phyloP scores from a whole-genome alignment of 495 filamentous ascomycete species.

The Cercophora samala region DNA sequence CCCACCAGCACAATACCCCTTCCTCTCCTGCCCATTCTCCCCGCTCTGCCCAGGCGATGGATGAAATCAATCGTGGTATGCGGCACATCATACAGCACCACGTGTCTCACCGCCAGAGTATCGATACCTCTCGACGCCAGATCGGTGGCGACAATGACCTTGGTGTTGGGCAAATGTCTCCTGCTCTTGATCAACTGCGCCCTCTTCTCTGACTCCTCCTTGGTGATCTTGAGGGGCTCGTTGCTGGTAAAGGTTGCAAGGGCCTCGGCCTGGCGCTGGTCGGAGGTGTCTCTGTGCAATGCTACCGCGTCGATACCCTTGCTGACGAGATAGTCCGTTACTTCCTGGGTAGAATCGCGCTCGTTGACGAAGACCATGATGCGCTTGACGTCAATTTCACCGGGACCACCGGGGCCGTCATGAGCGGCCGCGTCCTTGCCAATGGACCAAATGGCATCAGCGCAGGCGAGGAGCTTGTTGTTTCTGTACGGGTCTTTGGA shows the following conservation, averaged over 20 bases:
- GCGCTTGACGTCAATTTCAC: slow-evolving; percentile 64
- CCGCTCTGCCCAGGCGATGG: slow-evolving; percentile 85
- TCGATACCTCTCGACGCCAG: slow-evolving; percentile 90
- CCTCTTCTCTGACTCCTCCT: slow-evolving; percentile 19
- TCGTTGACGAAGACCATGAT: slow-evolving; percentile 98
- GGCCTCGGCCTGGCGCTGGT: slow-evolving; percentile 68
- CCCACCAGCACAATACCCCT: slow-evolving; percentile 87
- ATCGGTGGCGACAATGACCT: slow-evolving; percentile 92
- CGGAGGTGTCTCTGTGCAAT: slow-evolving; percentile 74
- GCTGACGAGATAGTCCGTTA: slow-evolving; percentile 71
- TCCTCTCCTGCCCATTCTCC: slow-evolving; percentile 88
- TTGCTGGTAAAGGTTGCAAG: slow-evolving; percentile 69
- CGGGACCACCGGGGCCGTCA: slow-evolving; percentile 37
- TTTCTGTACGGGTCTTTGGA: slow-evolving; percentile 84
- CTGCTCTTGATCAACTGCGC: slow-evolving; percentile 19
- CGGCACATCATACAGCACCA: slow-evolving; percentile 91
- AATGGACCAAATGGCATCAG: slow-evolving; percentile 90
- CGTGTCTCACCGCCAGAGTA: slow-evolving; percentile 84
- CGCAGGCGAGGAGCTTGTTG: slow-evolving; percentile 87
- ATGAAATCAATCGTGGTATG: slow-evolving; percentile 97
- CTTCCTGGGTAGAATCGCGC: slow-evolving; percentile 77
- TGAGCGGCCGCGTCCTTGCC: slow-evolving; percentile 67
- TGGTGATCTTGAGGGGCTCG: slow-evolving; percentile 42
- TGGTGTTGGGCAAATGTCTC: slow-evolving; percentile 58
- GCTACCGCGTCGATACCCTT: slow-evolving; percentile 88